phyloP scores from a whole-genome alignment of 768 basidiomycete genomes.

The Xanthoconium stramineum region DNA sequence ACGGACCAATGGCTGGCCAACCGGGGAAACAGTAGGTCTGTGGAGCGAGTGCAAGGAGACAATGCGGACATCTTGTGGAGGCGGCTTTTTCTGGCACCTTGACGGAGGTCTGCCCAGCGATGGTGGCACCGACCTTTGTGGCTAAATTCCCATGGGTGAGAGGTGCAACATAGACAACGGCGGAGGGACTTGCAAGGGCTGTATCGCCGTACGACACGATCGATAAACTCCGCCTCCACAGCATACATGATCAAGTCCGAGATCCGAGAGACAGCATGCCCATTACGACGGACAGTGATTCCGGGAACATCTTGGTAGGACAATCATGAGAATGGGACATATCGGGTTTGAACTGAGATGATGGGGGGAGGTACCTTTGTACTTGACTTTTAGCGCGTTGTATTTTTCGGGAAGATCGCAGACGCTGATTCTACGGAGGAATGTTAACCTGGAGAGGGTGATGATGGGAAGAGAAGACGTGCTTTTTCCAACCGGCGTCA shows the following conservation, averaged over 20 bases:
- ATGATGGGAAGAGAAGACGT: background rate
- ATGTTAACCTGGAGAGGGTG: background rate
- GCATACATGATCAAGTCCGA: constrained; percentile 95
- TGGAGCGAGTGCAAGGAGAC: constrained; percentile 94
- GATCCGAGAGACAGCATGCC: constrained; percentile 82
- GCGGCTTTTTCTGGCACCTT: constrained; percentile 91
- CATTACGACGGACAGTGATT: constrained; percentile 68
- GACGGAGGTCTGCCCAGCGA: constrained; percentile 94
- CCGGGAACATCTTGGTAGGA: constrained; percentile 46
- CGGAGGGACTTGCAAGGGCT: constrained; percentile 72
- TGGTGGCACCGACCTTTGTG: constrained; percentile 88
- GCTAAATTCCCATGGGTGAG: constrained; percentile 41
- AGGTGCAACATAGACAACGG: background rate
- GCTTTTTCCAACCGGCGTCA: constrained; percentile 88
- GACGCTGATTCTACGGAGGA: constrained; percentile 68
- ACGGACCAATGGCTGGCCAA: constrained; percentile 86
- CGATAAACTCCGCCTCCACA: constrained; percentile 89
- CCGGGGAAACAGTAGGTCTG: constrained; percentile 83
- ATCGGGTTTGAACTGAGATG: background rate
- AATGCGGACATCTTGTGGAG: constrained; percentile 84
- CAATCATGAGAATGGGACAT: constrained; percentile 11
- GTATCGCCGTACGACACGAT: constrained; percentile 77
- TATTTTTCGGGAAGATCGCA: constrained; percentile 81
- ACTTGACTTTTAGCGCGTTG: constrained; percentile 57
- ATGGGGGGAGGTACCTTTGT: constrained; percentile 45